phyloP scores from a whole-genome alignment of 2,329 filamentous ascomycete species.

The Neofusicoccum sp. region DNA sequence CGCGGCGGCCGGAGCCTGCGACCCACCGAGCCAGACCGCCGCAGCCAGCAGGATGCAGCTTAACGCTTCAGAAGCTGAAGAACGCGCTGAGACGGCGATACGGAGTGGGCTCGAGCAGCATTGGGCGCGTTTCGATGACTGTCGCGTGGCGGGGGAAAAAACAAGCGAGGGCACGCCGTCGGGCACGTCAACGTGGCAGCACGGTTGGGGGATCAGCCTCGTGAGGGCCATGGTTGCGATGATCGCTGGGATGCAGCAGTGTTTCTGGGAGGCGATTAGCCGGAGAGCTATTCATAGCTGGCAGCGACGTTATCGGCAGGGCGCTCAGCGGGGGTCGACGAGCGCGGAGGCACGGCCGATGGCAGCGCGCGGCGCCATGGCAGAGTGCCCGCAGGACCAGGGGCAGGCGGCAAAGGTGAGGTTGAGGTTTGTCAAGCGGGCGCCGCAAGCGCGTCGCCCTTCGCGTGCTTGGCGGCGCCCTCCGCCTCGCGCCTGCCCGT shows the following conservation, averaged over 20 bases:
- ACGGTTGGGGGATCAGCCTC: neutral
- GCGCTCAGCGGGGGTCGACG: neutral
- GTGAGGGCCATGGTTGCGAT: neutral
- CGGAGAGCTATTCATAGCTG: constrained; percentile 1
- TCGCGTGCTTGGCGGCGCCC: neutral
- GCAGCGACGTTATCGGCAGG: neutral
- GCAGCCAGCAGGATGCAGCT: neutral
- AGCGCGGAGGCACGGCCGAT: neutral
- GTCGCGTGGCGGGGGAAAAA: too few species aligned
- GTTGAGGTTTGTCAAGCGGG: neutral
- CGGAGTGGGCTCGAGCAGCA: too few species aligned
- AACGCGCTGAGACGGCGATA: neutral
- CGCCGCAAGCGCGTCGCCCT: neutral
- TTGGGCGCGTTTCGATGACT: too few species aligned
- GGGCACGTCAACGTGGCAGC: neutral
- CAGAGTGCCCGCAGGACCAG: neutral
- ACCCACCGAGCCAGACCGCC: neutral
- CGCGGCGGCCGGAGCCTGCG: too few species aligned
- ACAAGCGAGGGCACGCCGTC: neutral
- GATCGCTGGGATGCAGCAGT: neutral
- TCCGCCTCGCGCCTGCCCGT: neutral
- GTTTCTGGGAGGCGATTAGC: neutral
- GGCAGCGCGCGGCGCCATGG: neutral
- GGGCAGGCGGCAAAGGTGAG: neutral
- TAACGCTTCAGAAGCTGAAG: neutral